A percentile compares a stretch with the other conserved stretches of the same genome.
Evolutionary conservation across 2,329 filamentous ascomycete species (phyloP).

Genomic region (Fusarium guadeloupense): DNA sequence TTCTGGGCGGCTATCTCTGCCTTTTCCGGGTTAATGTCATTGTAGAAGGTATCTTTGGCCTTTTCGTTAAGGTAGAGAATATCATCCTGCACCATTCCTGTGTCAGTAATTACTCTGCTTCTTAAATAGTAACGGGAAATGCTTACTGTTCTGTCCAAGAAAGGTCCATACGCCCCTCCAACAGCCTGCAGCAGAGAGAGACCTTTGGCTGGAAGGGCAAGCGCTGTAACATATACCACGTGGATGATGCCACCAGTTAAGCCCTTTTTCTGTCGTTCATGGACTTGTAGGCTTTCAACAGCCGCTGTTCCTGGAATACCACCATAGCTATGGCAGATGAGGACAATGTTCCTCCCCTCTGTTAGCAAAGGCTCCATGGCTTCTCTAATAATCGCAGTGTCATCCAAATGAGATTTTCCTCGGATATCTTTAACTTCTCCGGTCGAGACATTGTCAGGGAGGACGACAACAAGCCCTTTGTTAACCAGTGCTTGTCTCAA

Average conservation of each 20-base stretch:
- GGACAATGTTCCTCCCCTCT: conserved; percentile 9
- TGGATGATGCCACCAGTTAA: conserved; percentile 43
- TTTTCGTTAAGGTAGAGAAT: conserved; percentile 2
- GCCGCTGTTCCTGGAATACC: conserved; percentile 44
- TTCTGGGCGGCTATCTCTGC: neutral
- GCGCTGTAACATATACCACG: conserved; percentile 42
- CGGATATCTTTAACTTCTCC: neutral
- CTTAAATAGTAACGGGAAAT: too few relatives aligned
- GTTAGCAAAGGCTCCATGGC: neutral
- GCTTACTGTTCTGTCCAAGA: conserved; percentile 13
- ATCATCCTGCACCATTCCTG: conserved; percentile 3
- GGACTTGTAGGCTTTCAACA: conserved; percentile 39
- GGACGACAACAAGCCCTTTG: conserved; percentile 7
- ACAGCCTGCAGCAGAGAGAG: conserved; percentile 1
- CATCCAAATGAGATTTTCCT: conserved; percentile 12
- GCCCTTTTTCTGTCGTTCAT: conserved; percentile 38
- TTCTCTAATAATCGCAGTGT: neutral
- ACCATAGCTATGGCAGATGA: conserved; percentile 42
- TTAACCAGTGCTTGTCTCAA: neutral
- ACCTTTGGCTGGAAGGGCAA: conserved; percentile 31
- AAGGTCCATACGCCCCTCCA: neutral
- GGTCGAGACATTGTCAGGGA: neutral
- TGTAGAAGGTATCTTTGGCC: conserved; percentile 7
- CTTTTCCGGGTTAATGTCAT: neutral
- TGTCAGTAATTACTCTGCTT: too few relatives aligned